Percentiles rank a stretch among this genome's conserved stretches.
phyloP scores from a whole-genome alignment of 1,139 yeast genomes.

The Lodderomyces beijingensis region DNA sequence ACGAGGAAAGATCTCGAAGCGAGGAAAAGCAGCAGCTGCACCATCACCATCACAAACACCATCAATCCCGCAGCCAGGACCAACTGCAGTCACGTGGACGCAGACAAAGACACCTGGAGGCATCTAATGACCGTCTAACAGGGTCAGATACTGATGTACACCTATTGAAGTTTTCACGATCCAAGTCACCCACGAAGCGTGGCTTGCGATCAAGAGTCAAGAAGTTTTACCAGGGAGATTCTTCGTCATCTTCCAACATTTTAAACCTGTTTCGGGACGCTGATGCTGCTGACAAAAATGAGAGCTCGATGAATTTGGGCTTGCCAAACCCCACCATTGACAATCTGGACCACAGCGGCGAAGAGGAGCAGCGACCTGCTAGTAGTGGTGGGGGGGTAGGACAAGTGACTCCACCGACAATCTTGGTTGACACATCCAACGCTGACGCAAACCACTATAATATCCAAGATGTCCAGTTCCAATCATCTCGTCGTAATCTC shows the following conservation, averaged over 20 bases:
- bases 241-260: constrained; percentile 10
- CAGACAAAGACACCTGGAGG: constrained; percentile 3
- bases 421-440: too few species aligned
- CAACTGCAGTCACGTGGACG: not conserved
- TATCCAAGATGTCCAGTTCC: constrained; percentile 1
- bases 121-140: not conserved
- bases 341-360: too few species aligned
- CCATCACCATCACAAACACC: constrained; percentile 1
- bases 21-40: not conserved
- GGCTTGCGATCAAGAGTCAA: constrained; percentile 10
- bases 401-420: too few species aligned
- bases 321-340: too few species aligned
- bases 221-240: constrained; percentile 11
- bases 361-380: too few species aligned
- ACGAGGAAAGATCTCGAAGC: constrained; percentile 9
- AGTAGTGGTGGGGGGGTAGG: too few species aligned
- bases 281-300: not conserved
- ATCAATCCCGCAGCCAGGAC: not conserved
- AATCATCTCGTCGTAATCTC: not conserved
- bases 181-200: constrained; percentile 11
- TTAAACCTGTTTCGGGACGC: constrained; percentile 4
- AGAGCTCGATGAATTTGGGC: too few species aligned
- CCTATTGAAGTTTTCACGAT: constrained; percentile 7
- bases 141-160: constrained; percentile 11
- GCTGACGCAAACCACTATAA: not conserved